Conservation (phyloP, 331 rosid species). For the Dryas integrifolia region DNA sequence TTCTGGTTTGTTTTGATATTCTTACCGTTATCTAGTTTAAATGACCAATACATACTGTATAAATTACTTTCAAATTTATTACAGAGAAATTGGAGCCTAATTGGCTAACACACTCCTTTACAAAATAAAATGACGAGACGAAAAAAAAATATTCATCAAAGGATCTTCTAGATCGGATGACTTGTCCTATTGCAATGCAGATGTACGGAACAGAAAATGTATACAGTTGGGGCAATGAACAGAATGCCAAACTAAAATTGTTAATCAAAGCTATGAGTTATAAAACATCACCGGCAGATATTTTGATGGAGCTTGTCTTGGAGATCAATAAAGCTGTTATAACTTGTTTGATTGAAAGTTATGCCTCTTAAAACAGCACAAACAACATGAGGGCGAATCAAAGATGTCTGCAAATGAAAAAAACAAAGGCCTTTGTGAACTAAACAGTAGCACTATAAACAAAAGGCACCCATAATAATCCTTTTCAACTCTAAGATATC, state of each 20-base stretch:
- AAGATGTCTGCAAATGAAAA: constrained; percentile 54
- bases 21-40: background rate
- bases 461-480: background rate
- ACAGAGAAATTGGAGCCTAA: background rate
- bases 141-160: background rate
- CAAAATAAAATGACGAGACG: background rate
- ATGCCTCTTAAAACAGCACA: constrained; percentile 89
- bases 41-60: background rate
- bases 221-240: background rate
- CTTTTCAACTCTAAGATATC: background rate
- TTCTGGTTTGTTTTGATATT: background rate
- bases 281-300: constrained; percentile 76
- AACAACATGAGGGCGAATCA: constrained; percentile 71
- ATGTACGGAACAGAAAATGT: background rate
- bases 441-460: background rate
- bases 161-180: background rate
- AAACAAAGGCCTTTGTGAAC: constrained; percentile 1
- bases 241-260: constrained; percentile 9
- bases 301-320: constrained; percentile 99
- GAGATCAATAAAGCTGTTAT: constrained; percentile 91
- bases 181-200: background rate
- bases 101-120: background rate
- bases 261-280: constrained; percentile 5
- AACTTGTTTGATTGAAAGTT: constrained; percentile 67
- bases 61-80: background rate